phyloP scores from a whole-genome alignment of 148 eudicot species.

The Rhododendron simsii region DNA sequence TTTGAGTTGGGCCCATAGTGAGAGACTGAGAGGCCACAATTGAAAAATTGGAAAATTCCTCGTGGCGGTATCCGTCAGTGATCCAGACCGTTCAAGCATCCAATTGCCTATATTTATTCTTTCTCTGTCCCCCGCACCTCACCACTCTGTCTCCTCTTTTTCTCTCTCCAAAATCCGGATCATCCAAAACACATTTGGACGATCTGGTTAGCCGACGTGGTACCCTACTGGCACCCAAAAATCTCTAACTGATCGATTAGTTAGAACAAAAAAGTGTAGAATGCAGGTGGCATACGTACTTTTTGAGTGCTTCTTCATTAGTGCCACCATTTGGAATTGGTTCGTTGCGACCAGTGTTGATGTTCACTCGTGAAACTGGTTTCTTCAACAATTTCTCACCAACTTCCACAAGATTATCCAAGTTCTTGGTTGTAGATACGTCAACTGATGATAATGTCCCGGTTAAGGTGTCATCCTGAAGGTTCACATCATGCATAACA shows the following conservation, averaged over 20 bases:
- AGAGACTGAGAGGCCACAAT: not conserved
- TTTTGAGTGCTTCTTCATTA: conserved; percentile 17
- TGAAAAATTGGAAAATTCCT: no score
- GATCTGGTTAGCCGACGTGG: no score
- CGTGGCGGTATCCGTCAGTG: no score
- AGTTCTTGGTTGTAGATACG: conserved; percentile 11
- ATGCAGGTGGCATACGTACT: not conserved
- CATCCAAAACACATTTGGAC: no score
- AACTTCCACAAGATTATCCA: conserved; percentile 10
- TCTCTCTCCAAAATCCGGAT: no score
- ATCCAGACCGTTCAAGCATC: no score
- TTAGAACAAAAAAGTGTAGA: not conserved
- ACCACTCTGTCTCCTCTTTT: no score
- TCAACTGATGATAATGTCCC: conserved; percentile 16
- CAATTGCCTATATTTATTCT: no score
- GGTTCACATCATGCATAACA: not conserved
- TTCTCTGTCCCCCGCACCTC: no score
- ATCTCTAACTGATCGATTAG: no score
- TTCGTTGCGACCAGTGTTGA: conserved; percentile 9
- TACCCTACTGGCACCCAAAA: no score
- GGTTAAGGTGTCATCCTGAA: conserved; percentile 13
- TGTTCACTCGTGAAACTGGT: conserved; percentile 14
- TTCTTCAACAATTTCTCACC: conserved; percentile 12
- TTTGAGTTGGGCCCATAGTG: not conserved
- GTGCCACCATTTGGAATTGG: conserved; percentile 7